These are phyloP conservation scores for Blastocladiella britannica DNA, from an alignment of 192 early-diverging fungal genomes.

Conservation along the genomic window DNA sequence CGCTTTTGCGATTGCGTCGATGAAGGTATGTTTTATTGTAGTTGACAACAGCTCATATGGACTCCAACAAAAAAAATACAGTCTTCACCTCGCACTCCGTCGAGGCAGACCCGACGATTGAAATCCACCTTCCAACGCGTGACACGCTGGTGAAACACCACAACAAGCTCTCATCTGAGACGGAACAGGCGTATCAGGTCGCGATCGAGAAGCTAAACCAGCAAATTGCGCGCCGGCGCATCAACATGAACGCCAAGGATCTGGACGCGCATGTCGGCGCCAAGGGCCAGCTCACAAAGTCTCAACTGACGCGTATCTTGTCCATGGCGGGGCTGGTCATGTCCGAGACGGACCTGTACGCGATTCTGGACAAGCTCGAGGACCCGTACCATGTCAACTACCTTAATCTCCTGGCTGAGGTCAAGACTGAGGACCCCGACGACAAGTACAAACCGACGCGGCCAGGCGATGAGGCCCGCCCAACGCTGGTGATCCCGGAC, in stretches of 20 bases:
- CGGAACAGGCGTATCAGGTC: not conserved
- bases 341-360: not conserved
- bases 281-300: not conserved
- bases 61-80: too few relatives aligned
- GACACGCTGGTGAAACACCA: not conserved
- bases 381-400: conserved; percentile 20
- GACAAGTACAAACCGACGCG: not conserved
- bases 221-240: conserved; percentile 1
- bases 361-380: conserved; percentile 1
- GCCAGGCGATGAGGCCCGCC: too few relatives aligned
- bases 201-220: not conserved
- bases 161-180: not conserved
- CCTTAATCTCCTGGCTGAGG: conserved; percentile 21
- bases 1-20: conserved; percentile 1
- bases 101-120: not conserved
- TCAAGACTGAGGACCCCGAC: conserved; percentile 9
- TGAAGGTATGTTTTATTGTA: not conserved
- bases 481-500: not conserved
- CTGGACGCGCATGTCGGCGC: conserved; percentile 1
- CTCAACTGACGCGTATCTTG: not conserved
- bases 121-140: not conserved
- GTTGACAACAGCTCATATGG: too few relatives aligned
- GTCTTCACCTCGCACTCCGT: not conserved
- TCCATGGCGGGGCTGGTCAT: not conserved
- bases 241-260: conserved; percentile 3